Evolutionary conservation across 2,329 filamentous ascomycete genomes (phyloP), one percentile per base, ranked within the genome.

Genomic region (Juglanconis juglandina): DNA sequence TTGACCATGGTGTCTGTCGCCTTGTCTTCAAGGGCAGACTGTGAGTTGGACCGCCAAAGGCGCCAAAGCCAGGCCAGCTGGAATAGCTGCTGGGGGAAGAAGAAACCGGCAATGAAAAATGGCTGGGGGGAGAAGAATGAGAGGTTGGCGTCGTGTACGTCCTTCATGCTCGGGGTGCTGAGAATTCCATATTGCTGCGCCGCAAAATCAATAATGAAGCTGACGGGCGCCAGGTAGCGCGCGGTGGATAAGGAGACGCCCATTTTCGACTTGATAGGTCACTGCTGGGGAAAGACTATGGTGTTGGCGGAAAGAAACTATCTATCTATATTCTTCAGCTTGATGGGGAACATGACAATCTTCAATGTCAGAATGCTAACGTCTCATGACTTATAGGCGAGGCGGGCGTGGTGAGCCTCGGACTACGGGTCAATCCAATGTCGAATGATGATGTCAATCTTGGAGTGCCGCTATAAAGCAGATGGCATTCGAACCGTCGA

Each of bases 111-210:
- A 62, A 87, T 85, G 71, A 85, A 84, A 66, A 76, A 82, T 1
- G 83, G 82, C 60, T 85, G 80, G 0, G 83, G 83, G 1, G 76
- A 80, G 73, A 82, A 86, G 67, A 85, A 86, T 1, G 81, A 83
- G 5, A 85, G 72, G 67, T 87, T 84, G 37, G 71, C 71, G 66
- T 86, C 79, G 68, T 86, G 82, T 37, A 86, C 75, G 53, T 85
- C 79, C 64, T 84, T 80, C 84, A 86, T 86, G 63, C 81, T 85
- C 0, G 83, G 83, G 0, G 69, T 74, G 41, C 78, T 79, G 37
- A 83, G 75, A 70, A 87, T 79, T 69, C 83, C 84, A 70, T 86
- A 86, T 68, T 83, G 80, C 68, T 87, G 83, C 1, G 80, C 77
- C 3, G 79, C 79, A 66, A 87, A 85, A 71, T 86, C 81, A 69